Evolutionary conservation across 1,139 yeast genomes (phyloP), one percentile per base, ranked within the genome.

Genomic region (Zygosaccharomyces sapae): DNA sequence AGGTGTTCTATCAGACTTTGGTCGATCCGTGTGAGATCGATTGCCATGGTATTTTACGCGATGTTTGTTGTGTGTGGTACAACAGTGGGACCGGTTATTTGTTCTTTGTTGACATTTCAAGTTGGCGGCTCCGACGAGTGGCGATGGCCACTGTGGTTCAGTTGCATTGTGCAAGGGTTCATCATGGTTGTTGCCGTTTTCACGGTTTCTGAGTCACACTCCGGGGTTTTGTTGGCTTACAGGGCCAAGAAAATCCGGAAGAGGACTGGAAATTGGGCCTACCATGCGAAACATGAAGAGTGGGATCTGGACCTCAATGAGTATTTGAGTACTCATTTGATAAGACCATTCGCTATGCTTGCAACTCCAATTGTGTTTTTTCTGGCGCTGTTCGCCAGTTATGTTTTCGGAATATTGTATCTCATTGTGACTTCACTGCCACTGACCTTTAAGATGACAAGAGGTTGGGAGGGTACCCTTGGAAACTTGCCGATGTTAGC

Each of bases 401-500:
- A 73, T 53, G 74, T 71, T 16, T 75, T 68, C 56, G 80, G 79
- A 4, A 55, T 75, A 2, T 65, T 73, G 44, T 75, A 73, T 48
- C 55, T 75, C 12, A 58, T 65, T 39, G 64, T 73, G 20, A 67
- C 75, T 1, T 69, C 74, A 3, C 58, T 73, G 2, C 63, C 73
- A 0, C 60, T 59, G 3, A 63, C 70, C 1, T 71, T 71, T 46
- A 54, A 54, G 9, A 47, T 62, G 19, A 53, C 63, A 5, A 57
- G 68, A 41, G 69, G 68, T 3, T 72, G 74, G 74, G 50, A 53
- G 7, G 67, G 68, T 1, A 65, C 81, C 4, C 68, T 69, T 2
- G 66, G 81, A 3, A 79, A 81, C 1, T 66, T 81, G 46, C 83
- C 89, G 1, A 73, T 78, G 56, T 65, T 81, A 42, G 73, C 79